Evolutionary conservation across 1,284 basidiomycete species (phyloP), one percentile per base, ranked within the genome.

Genomic region (Ceratobasidium sp.): DNA sequence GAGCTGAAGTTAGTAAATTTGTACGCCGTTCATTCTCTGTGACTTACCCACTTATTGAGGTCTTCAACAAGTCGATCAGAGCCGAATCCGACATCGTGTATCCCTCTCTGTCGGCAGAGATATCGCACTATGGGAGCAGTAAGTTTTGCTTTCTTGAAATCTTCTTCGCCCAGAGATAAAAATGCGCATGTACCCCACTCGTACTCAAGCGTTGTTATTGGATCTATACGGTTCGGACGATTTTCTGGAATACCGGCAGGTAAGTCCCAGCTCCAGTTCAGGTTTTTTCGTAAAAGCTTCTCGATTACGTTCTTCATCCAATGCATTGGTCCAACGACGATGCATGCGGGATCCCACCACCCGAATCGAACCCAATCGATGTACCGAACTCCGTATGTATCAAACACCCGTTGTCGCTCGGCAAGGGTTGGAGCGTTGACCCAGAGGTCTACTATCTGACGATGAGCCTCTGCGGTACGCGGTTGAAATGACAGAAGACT

Each of bases 321-420:
- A 26, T 87, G 86, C 85, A 87, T 87, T 1, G 79, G 61, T 79
- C 86, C 84, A 23, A 86, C 81, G 5, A 87, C 84, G 7, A 84
- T 80, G 79, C 83, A 83, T 20, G 68, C 63, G 1, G 85, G 86
- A 79, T 88, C 83, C 85, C 85, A 88, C 77, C 88, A 88, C 0
- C 81, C 80, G 1, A 88, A 83, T 7, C 80, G 60, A 77, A 85
- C 83, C 1, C 88, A 81, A 66, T 84, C 82, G 1, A 85, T 85
- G 84, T 84, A 87, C 0, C 83, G 82, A 1, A 87, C 23, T 5
- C 40, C 63, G 13, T 42, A 26, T 44, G 15, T 33, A 5, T 42
- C 20, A 18, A n/a, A 66, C 33, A 66, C 13, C 33, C 13, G 23
- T 39, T 49, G 23, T 26, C 28, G 63, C 5, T 66, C 63, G 2